These are phyloP conservation scores for Microsporum canis DNA, from an alignment of 2,329 filamentous ascomycete species.

Conservation along the genomic window DNA sequence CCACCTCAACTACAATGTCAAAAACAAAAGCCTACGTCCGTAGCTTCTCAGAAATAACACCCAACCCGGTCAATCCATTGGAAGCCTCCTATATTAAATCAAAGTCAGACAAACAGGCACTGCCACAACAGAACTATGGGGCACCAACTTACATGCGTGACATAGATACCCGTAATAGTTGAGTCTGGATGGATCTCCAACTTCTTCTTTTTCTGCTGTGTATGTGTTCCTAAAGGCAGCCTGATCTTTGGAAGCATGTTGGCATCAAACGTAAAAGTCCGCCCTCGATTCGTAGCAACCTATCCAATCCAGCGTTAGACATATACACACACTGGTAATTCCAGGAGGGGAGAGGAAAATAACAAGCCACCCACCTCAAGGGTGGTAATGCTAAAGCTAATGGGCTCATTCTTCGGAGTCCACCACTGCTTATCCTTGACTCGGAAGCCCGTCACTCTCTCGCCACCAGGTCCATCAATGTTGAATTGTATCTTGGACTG, in stretches of 20 bases:
- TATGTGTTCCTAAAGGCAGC: conserved; percentile 7
- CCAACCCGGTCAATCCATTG: neutral
- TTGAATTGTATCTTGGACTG: conserved; percentile 12
- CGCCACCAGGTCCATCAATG: conserved; percentile 16
- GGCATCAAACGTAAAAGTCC: conserved; percentile 15
- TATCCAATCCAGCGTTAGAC: neutral
- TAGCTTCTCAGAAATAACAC: conserved; percentile 4
- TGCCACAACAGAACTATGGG: neutral
- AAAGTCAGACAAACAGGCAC: neutral
- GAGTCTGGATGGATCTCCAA: conserved; percentile 10
- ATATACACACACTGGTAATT: neutral
- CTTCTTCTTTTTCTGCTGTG: conserved; percentile 9
- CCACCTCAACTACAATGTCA: too few species aligned
- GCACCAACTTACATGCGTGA: conserved; percentile 15
- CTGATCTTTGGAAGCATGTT: conserved; percentile 13
- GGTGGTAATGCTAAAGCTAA: neutral
- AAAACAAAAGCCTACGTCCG: too few species aligned
- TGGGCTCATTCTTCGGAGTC: neutral
- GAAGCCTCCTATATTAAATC: neutral
- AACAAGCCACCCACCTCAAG: neutral
- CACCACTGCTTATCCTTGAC: conserved; percentile 10
- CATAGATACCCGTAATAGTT: conserved; percentile 17
- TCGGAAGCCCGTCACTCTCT: conserved; percentile 13
- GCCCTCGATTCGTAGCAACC: conserved; percentile 15
- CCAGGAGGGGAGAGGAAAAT: neutral